Percentiles rank a stretch among this genome's conserved stretches.
phyloP scores from a whole-genome alignment of 257 asterid genomes.

The Fraxinus anomala region DNA sequence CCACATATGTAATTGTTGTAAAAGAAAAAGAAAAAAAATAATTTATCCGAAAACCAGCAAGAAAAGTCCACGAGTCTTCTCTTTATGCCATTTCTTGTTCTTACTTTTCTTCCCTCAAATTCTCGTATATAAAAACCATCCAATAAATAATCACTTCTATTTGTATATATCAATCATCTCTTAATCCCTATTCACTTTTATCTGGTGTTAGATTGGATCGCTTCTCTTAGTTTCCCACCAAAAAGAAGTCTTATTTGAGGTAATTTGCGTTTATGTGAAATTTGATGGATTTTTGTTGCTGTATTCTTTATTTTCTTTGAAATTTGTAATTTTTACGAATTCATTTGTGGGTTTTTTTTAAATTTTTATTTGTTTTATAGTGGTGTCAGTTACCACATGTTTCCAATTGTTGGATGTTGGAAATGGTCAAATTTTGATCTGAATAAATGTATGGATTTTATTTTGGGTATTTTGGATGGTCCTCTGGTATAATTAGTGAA shows the following conservation, averaged over 20 bases:
- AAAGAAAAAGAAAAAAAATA: slow-evolving; percentile 11
- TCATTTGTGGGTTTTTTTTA: slow-evolving; percentile 7
- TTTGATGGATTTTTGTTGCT: slow-evolving; percentile 16
- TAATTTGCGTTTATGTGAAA: slow-evolving; percentile 20
- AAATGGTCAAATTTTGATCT: slow-evolving; percentile 11
- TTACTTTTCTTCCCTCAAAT: slow-evolving; percentile 28
- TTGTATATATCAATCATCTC: slow-evolving; percentile 5
- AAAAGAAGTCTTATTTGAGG: slow-evolving; percentile 24
- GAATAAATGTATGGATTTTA: slow-evolving; percentile 9
- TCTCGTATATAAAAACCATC: slow-evolving; percentile 23
- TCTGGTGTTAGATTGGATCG: slow-evolving; percentile 22
- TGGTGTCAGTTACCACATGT: background rate
- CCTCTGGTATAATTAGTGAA: background rate
- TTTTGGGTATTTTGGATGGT: background rate
- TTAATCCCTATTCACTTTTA: slow-evolving; percentile 28
- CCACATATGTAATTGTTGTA: background rate
- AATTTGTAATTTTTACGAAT: background rate
- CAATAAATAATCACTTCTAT: background rate
- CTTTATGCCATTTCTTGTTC: slow-evolving; percentile 20
- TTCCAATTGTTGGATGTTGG: background rate
- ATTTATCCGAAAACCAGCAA: slow-evolving; percentile 28
- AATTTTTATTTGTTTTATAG: background rate
- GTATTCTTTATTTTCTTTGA: background rate
- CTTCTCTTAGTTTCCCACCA: slow-evolving; percentile 11
- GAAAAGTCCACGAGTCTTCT: slow-evolving; percentile 24